Base-by-base conservation (phyloP, 2,329 filamentous ascomycete genomes). In the Botrytis squamosa region DNA sequence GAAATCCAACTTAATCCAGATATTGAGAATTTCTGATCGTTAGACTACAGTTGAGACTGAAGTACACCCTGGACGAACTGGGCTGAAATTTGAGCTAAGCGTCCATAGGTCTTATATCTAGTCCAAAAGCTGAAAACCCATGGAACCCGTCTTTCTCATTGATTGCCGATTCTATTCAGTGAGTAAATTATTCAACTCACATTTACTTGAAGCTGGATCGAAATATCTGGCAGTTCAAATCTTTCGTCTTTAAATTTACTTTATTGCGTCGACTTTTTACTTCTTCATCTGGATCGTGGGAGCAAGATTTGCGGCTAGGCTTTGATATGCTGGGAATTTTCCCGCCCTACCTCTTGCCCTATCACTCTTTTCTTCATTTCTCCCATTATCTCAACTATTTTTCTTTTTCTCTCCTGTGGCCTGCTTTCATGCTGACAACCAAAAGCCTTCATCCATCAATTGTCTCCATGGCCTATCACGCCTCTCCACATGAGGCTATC, bases 131-230 rank as follows among this genome's bases (percentile, higher is more conserved):
- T 57, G 52, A 6, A 16, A 29, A 57, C 6, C 52, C 14, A 29
- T 18, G n/a, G 68, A 71, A 8, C 62, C 73, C 86, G 1, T 88
- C 84, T 78, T 88, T 84, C 80, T 85, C 84, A 36, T 79, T 88
- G 64, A 88, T 89, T 40, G 81, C 86, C 4, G 87, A 89, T 74
- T 85, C 85, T 46, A 83, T 88, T 69, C 87, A 89, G 66, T 73
- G 63, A 63, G 71, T 70, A 42, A 12, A 33, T 1, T 1, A 36
- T 44, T 70, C 29, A 40, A 1, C 33, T 22, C 44, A n/a, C 16
- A 67, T 40, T 14, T 8, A n/a, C 16, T 25, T 38, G 7, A 20
- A 67, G 14, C 7, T n/a, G 9, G 44, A 22, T 52, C 33, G 8
- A 44, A 5, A 67, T 42, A 6, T 67, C 1, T 16, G 14, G 20